These are phyloP conservation scores for Myxozyma nipponensis DNA, from an alignment of 805 yeast genomes.

Conservation along the genomic window DNA sequence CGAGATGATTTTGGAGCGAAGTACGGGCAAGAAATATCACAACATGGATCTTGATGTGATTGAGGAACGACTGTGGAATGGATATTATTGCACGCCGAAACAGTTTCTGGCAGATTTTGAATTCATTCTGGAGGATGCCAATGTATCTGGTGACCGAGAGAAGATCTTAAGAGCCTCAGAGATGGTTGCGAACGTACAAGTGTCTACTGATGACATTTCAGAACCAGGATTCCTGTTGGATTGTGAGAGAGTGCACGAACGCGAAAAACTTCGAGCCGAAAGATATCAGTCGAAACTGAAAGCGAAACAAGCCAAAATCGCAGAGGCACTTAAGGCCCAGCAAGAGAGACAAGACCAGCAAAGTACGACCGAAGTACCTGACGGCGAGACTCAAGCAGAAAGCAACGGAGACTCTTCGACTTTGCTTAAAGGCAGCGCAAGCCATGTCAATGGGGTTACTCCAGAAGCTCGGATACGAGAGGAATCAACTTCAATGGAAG, in stretches of 20 bases:
- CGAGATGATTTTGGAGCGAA: constrained; percentile 74
- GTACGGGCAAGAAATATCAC: constrained; percentile 66
- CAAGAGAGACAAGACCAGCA: not conserved
- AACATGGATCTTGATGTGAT: constrained; percentile 93
- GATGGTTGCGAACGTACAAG: constrained; percentile 94
- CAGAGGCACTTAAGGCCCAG: constrained; percentile 1
- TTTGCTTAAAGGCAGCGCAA: not conserved
- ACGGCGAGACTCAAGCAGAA: constrained; percentile 1
- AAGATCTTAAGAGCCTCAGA: constrained; percentile 78
- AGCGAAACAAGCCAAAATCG: constrained; percentile 26
- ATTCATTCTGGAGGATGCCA: constrained; percentile 75
- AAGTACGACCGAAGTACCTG: not conserved
- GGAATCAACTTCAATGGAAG: not conserved
- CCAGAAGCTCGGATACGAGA: not conserved
- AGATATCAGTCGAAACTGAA: constrained; percentile 35
- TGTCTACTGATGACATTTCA: constrained; percentile 82
- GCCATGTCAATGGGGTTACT: not conserved
- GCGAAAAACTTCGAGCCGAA: constrained; percentile 55
- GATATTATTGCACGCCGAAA: constrained; percentile 86
- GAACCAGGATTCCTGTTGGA: constrained; percentile 67
- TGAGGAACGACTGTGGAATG: constrained; percentile 96
- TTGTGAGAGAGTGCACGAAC: constrained; percentile 65
- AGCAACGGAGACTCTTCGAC: not conserved
- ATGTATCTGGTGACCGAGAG: constrained; percentile 75
- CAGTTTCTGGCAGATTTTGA: constrained; percentile 84